These are phyloP conservation scores for Yamadazyma taylorii DNA, from an alignment of 1,139 yeast species.

Conservation along the genomic window DNA sequence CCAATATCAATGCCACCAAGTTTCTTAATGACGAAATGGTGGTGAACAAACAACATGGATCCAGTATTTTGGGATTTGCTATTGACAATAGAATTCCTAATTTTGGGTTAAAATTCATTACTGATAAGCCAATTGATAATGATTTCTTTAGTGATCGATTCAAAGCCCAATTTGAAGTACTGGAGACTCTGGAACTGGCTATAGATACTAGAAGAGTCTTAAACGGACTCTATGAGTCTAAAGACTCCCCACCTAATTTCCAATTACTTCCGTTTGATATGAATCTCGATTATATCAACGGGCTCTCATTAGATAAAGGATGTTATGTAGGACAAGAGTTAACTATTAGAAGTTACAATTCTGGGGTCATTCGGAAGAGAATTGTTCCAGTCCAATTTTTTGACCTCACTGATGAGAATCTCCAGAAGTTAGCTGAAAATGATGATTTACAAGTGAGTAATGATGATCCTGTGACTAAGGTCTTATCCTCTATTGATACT, in stretches of 20 bases:
- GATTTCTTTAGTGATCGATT: conserved; percentile 30
- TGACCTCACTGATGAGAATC: conserved; percentile 20
- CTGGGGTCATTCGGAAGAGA: conserved; percentile 80
- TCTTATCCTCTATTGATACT: conserved; percentile 18
- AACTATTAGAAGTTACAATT: conserved; percentile 82
- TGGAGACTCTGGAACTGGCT: conserved; percentile 21
- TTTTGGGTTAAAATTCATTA: conserved; percentile 69
- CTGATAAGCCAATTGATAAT: conserved; percentile 26
- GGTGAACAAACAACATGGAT: conserved; percentile 23
- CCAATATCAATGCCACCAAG: conserved; percentile 28
- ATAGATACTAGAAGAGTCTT: conserved; percentile 51
- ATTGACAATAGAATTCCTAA: conserved; percentile 70
- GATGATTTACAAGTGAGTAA: conserved; percentile 16
- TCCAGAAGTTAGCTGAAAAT: conserved; percentile 9
- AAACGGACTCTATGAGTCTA: conserved; percentile 69
- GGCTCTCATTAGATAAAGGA: conserved; percentile 85
- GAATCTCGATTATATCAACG: conserved; percentile 79
- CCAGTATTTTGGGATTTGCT: conserved; percentile 35
- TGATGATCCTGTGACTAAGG: conserved; percentile 19
- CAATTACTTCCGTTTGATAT: conserved; percentile 78
- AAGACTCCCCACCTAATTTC: conserved; percentile 39
- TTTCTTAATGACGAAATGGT: conserved; percentile 35
- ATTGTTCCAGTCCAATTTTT: conserved; percentile 69
- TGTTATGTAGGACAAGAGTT: conserved; percentile 96
- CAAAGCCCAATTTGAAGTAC: conserved; percentile 21